Percentiles rank a stretch among this genome's conserved stretches.
Evolutionary conservation across 148 eudicot genomes (phyloP).

Genomic region (Linanthus parryae): DNA sequence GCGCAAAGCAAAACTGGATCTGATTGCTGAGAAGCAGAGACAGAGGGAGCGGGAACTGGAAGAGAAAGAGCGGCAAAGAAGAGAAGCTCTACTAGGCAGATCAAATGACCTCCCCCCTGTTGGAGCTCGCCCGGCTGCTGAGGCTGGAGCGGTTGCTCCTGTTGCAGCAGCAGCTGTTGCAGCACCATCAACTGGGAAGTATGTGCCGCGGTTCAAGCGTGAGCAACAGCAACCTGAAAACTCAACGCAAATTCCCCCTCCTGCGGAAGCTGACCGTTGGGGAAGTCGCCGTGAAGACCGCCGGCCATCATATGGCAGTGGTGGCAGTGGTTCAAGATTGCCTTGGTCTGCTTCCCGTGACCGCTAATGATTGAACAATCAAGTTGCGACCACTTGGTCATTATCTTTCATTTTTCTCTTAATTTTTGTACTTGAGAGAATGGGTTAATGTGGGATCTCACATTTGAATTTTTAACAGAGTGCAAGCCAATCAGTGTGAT

Average conservation of each 20-base stretch:
- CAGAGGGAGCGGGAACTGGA: slow-evolving; percentile 78
- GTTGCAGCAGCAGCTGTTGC: too few species aligned
- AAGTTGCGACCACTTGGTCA: too few species aligned
- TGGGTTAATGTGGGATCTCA: too few species aligned
- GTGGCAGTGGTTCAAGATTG: slow-evolving; percentile 1
- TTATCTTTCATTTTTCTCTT: too few species aligned
- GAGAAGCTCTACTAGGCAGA: slow-evolving; percentile 43
- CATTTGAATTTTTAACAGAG: too few species aligned
- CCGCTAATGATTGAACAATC: too few species aligned
- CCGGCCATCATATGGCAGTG: neutral
- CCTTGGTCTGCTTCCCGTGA: neutral
- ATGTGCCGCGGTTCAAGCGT: slow-evolving; percentile 25
- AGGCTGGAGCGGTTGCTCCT: too few species aligned
- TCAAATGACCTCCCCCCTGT: slow-evolving; percentile 16
- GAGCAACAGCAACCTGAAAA: slow-evolving; percentile 12
- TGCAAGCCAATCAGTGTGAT: too few species aligned
- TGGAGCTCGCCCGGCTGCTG: too few species aligned
- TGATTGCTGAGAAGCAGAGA: slow-evolving; percentile 86
- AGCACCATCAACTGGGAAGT: too few species aligned
- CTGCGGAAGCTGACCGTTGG: slow-evolving; percentile 56
- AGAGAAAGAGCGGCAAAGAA: slow-evolving; percentile 67
- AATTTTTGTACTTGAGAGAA: too few species aligned
- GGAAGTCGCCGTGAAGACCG: slow-evolving; percentile 13
- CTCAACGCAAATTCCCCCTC: slow-evolving; percentile 32
- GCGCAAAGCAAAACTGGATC: slow-evolving; percentile 63